Evolutionary conservation across 345 rosid genomes (phyloP).

Genomic region (Excoecaria agallocha): DNA sequence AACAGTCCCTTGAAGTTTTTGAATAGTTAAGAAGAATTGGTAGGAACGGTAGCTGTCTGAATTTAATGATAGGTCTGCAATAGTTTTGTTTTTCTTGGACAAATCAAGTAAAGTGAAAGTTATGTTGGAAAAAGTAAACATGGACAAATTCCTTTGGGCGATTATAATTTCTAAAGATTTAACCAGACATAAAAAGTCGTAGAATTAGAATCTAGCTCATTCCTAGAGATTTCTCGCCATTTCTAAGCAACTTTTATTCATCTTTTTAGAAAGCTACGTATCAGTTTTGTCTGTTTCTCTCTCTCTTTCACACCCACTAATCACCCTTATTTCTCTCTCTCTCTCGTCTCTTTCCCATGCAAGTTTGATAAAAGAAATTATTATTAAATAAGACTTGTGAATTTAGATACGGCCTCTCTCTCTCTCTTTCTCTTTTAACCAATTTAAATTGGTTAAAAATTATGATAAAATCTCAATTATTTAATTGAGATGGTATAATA

Average conservation of each 20-base stretch:
- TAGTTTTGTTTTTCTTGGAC: background rate
- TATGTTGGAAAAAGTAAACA: background rate
- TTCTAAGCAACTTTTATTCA: background rate
- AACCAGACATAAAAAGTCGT: slow-evolving; percentile 2
- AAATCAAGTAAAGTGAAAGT: slow-evolving; percentile 2
- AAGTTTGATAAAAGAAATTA: too few relatives aligned
- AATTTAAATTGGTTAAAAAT: too few relatives aligned
- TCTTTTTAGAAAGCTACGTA: background rate
- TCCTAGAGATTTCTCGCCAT: background rate
- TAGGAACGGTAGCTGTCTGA: background rate
- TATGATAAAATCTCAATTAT: too few relatives aligned
- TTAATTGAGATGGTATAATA: too few relatives aligned
- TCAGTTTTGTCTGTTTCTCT: background rate
- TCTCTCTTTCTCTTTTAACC: too few relatives aligned
- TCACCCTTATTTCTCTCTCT: too few relatives aligned
- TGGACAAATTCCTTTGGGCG: background rate
- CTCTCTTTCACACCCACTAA: too few relatives aligned
- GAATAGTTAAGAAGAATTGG: background rate
- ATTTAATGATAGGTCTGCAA: background rate
- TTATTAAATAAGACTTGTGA: too few relatives aligned
- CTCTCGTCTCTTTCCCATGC: too few relatives aligned
- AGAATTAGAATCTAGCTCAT: background rate
- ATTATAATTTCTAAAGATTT: background rate
- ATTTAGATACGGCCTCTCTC: too few relatives aligned
- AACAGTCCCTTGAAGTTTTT: background rate